phyloP scores from a whole-genome alignment of 148 eudicot species.

The Dianthus caryophyllus region DNA sequence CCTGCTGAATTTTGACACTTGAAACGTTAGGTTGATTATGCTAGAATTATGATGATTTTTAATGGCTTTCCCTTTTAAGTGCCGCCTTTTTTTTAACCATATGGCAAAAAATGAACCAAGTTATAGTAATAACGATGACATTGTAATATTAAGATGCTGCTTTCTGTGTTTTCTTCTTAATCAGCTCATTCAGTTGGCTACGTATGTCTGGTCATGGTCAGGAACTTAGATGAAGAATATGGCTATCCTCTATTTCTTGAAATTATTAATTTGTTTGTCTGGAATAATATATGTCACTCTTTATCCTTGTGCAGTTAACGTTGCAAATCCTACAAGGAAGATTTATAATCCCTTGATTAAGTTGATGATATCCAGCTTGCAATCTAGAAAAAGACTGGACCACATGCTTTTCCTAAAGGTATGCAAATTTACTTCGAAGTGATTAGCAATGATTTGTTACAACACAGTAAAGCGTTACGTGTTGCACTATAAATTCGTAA shows the following conservation, averaged over 20 bases:
- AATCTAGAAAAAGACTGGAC: conserved; percentile 19
- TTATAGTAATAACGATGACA: conserved; percentile 10
- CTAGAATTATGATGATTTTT: neutral
- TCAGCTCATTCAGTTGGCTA: conserved; percentile 11
- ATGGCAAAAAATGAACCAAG: neutral
- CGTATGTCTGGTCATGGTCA: conserved; percentile 14
- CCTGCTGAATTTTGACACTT: conserved; percentile 7
- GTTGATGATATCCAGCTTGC: conserved; percentile 28
- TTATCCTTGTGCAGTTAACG: conserved; percentile 13
- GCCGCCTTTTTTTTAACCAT: neutral
- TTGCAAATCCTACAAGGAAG: conserved; percentile 11
- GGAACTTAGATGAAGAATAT: conserved; percentile 5
- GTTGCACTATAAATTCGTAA: neutral
- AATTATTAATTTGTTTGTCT: conserved; percentile 12
- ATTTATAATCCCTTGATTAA: conserved; percentile 4
- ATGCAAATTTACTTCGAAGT: conserved; percentile 21
- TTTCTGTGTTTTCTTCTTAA: conserved; percentile 7
- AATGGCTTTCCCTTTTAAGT: neutral
- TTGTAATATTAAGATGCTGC: conserved; percentile 11
- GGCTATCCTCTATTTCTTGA: conserved; percentile 12
- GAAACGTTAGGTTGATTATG: neutral
- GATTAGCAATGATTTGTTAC: conserved; percentile 10
- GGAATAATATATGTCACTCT: neutral
- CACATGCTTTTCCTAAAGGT: conserved; percentile 27
- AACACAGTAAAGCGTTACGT: neutral